Evolutionary conservation across 176 grass and related monocot species (phyloP), one percentile per base, ranked within the genome.

Genomic region (Hyparrhenia diplandra): DNA sequence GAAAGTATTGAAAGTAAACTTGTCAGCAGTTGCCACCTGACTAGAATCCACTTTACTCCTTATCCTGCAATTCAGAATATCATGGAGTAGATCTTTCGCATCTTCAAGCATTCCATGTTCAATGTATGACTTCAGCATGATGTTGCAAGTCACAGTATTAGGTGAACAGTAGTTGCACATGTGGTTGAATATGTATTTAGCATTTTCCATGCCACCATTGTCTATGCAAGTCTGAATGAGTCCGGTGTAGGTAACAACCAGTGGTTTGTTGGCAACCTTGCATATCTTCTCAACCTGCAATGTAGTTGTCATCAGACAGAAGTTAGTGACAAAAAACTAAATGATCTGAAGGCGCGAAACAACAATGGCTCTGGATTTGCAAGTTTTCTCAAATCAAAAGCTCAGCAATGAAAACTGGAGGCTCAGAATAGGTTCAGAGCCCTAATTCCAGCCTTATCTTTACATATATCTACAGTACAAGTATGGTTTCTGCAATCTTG

Each of bases 1-100:
- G 86, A 98, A 95, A 79, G 76, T 98, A 88, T 98, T 95, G 83
- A 93, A 98, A 73, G 92, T 95, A 86, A 91, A 95, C 78, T 93
- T 98, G 91, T 98, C 92, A 40, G 92, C 90, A 79, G 79, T 16
- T 68, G 88, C 82, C 64, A 76, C 90, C 60, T 84, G 43, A 72
- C 34, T 81, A 21, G 31, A 73, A 87, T 84, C 85, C 60, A 5
- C 62, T 88, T 78, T 88, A 16, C 83, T 84, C 47, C 17, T 82
- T 78, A 90, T 86, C 67, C 77, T 88, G 66, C 88, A 72, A n/a
- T 87, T 79, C 66, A 91, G 77, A 79, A 95, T 93, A 69, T 90
- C 87, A 35, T 80, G 62, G 85, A 98, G 80, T 39, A 95, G 82
- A 87, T 57, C 71, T 67, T 89, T 95, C 17, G 90, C 92, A 32